These are phyloP conservation scores for Zoysia matrella DNA, from an alignment of 202 grass and related monocot species.

Conservation along the genomic window DNA sequence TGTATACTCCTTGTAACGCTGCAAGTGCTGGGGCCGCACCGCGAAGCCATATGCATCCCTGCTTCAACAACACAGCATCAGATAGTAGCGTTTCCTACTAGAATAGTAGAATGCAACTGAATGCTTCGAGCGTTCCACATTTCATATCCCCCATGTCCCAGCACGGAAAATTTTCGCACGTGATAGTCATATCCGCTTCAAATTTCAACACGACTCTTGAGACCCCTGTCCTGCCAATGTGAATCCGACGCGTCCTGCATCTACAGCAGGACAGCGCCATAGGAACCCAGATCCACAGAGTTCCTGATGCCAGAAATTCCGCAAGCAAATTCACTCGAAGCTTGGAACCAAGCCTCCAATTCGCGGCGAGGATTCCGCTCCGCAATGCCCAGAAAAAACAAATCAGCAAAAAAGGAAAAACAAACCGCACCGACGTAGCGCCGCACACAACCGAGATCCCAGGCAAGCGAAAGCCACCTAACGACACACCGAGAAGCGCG, in stretches of 20 bases:
- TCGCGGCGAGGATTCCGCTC: conserved; percentile 26
- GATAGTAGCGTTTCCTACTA: neutral
- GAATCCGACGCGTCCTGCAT: neutral
- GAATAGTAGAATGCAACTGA: conserved; percentile 2
- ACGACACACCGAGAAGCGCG: neutral
- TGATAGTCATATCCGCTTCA: neutral
- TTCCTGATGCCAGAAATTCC: conserved; percentile 35
- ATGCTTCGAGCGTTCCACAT: neutral
- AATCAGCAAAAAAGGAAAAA: neutral
- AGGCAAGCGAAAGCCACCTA: conserved; percentile 3
- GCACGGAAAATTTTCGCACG: neutral
- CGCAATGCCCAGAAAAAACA: conserved; percentile 30
- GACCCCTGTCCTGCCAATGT: neutral
- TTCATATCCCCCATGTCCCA: neutral
- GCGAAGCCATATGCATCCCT: conserved; percentile 22
- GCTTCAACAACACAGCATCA: conserved; percentile 32
- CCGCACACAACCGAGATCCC: conserved; percentile 47
- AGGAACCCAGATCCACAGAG: conserved; percentile 55
- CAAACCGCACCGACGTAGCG: neutral
- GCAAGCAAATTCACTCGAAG: conserved; percentile 15
- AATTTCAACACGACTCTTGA: conserved; percentile 27
- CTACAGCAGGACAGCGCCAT: conserved; percentile 53
- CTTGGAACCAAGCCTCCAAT: conserved; percentile 16
- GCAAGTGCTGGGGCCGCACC: too few relatives aligned
- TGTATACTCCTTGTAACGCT: too few relatives aligned